Conservation (phyloP, 2,329 filamentous ascomycete species). For the Botrytis medusae region DNA sequence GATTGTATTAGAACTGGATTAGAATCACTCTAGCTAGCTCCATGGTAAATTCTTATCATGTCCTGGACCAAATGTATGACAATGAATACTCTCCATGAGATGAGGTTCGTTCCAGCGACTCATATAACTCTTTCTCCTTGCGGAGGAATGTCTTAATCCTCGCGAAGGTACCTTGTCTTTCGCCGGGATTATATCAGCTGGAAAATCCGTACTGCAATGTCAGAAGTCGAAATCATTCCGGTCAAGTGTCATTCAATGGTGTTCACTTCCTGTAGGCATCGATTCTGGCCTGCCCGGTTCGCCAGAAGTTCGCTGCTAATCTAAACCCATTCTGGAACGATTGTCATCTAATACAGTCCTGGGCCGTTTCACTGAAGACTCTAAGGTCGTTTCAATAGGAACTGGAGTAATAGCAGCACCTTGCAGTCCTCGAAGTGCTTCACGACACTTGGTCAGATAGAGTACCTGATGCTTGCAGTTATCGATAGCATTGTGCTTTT, state of each 20-base stretch:
- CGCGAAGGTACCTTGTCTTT: not conserved
- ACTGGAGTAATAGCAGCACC: not conserved
- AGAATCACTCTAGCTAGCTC: not conserved
- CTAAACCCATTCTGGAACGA: not conserved
- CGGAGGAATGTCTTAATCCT: not conserved
- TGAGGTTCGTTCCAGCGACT: not conserved
- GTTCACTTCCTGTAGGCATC: not conserved
- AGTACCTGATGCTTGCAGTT: constrained; percentile 13
- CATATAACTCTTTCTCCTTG: not conserved
- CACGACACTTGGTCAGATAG: constrained; percentile 7
- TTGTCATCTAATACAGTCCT: constrained; percentile 1
- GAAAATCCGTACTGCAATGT: not conserved
- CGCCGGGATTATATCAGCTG: too few relatives aligned
- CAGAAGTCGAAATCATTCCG: not conserved
- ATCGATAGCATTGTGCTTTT: constrained; percentile 17
- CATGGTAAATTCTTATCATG: not conserved
- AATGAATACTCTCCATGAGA: not conserved
- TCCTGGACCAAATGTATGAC: not conserved
- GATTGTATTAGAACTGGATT: not conserved
- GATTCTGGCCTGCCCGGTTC: not conserved
- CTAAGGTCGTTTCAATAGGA: not conserved
- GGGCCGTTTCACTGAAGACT: not conserved
- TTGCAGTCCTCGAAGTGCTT: not conserved
- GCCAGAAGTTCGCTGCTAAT: not conserved
- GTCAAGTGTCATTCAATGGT: too few relatives aligned